These are phyloP conservation scores for Monilinia aucupariae DNA, from an alignment of 2,329 filamentous ascomycete species.

Conservation along the genomic window DNA sequence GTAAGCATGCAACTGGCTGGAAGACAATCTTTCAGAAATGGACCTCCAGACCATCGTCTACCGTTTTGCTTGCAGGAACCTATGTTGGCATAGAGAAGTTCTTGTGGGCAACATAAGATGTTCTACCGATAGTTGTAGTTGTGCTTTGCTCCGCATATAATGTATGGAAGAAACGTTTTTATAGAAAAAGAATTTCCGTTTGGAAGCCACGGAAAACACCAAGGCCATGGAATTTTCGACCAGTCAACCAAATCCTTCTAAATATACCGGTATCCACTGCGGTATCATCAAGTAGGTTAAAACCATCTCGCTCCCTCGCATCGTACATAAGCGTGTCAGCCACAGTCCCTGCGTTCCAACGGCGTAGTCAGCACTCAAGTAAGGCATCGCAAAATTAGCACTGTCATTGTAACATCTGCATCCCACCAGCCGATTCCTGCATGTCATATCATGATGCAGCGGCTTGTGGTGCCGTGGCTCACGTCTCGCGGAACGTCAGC, in stretches of 20 bases:
- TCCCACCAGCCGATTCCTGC: not conserved
- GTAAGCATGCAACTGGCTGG: not conserved
- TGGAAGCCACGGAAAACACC: not conserved
- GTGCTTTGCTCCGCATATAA: not conserved
- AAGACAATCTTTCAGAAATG: not conserved
- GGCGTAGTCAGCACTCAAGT: not conserved
- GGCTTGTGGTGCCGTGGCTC: slow-evolving; percentile 3
- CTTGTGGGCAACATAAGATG: not conserved
- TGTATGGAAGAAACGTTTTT: not conserved
- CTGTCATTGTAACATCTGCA: not conserved
- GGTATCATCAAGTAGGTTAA: not conserved
- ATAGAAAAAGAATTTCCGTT: not conserved
- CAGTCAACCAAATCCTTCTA: not conserved
- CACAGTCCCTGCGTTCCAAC: not conserved
- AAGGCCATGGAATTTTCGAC: not conserved
- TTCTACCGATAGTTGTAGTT: not conserved
- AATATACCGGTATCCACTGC: no score
- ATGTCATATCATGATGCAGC: not conserved
- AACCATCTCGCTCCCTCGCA: no score
- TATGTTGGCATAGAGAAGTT: not conserved
- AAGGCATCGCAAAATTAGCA: not conserved
- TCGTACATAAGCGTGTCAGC: not conserved
- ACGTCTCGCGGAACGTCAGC: not conserved
- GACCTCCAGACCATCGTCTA: no score
- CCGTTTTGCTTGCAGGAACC: not conserved